Conservation (phyloP, 176 grass and related monocot genomes). For the Triticum aestivum region DNA sequence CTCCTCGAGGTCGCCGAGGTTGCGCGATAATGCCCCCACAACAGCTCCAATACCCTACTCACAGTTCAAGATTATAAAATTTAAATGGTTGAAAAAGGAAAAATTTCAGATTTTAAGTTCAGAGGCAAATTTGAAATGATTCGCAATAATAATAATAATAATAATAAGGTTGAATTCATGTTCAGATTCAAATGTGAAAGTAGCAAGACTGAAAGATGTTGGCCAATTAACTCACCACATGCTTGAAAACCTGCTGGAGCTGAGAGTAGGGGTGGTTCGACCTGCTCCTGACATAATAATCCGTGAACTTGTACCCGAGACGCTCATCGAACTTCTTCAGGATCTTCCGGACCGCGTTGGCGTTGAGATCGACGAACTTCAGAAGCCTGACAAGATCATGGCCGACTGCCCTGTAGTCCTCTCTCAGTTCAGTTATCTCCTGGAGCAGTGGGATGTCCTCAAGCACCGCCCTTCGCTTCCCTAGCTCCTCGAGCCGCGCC, state of each 20-base stretch:
- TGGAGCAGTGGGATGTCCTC: not conserved
- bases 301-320: not conserved
- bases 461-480: not conserved
- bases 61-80: not conserved
- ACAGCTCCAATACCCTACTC: conserved; percentile 7
- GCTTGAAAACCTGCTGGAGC: conserved; percentile 10
- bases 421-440: not conserved
- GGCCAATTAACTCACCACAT: not conserved
- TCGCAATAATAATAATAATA: too few relatives aligned
- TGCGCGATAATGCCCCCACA: conserved; percentile 6
- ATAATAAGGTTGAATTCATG: not conserved
- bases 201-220: not conserved
- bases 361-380: not conserved
- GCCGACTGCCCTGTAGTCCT: conserved; percentile 10
- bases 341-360: not conserved
- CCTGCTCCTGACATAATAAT: conserved; percentile 6
- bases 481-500: not conserved
- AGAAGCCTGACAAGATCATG: conserved; percentile 10
- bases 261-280: conserved; percentile 4
- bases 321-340: conserved; percentile 3
- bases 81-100: not conserved
- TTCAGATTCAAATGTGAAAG: not conserved
- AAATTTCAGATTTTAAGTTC: not conserved
- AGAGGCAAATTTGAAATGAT: not conserved
- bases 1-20: conserved; percentile 3